Percentiles rank a stretch among this genome's conserved stretches.
phyloP scores from a whole-genome alignment of 768 basidiomycete species.

The Strobilomyces confusus region DNA sequence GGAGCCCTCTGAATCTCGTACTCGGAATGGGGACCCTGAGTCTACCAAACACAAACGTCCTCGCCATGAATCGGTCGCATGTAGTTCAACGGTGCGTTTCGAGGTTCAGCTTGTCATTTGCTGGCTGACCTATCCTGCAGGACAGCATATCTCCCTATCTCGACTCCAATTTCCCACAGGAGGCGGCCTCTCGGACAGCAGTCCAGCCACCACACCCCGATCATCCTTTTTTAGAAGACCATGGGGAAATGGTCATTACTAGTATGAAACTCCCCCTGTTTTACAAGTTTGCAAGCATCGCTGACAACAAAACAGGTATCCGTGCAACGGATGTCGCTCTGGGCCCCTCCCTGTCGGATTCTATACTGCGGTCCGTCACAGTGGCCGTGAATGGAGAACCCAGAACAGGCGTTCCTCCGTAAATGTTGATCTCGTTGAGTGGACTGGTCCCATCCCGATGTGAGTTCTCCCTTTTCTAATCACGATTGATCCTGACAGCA shows the following conservation, averaged over 20 bases:
- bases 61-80: too few relatives aligned
- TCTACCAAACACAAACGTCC: too few relatives aligned
- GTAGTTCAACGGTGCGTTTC: too few relatives aligned
- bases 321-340: not conserved
- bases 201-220: too few relatives aligned
- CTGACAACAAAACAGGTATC: not conserved
- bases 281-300: not conserved
- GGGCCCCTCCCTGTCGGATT: not conserved
- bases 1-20: too few relatives aligned
- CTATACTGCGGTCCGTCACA: not conserved
- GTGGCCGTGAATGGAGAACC: not conserved
- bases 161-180: too few relatives aligned
- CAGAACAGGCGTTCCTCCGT: not conserved
- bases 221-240: too few relatives aligned
- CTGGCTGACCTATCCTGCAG: too few relatives aligned
- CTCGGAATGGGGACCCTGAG: too few relatives aligned
- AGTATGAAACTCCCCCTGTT: not conserved
- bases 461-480: not conserved
- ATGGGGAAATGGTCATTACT: not conserved
- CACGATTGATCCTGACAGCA: not conserved
- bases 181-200: too few relatives aligned
- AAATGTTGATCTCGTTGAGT: not conserved
- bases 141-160: too few relatives aligned
- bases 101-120: too few relatives aligned
- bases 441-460: not conserved